Conservation (phyloP, 257 asterid genomes). For the Solanum tarijense region DNA sequence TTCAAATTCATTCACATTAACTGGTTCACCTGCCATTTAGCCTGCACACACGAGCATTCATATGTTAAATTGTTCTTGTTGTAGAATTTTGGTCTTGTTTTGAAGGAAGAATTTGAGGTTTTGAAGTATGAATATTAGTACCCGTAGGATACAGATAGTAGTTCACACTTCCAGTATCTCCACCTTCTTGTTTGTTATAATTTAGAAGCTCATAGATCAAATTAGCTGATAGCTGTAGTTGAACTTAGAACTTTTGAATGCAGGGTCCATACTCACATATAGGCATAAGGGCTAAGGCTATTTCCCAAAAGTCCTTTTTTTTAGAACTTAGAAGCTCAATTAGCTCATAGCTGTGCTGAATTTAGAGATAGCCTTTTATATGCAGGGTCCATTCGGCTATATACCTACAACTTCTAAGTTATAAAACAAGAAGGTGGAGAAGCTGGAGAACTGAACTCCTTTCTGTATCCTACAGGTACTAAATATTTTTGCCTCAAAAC, state of each 20-base stretch:
- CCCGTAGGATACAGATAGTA: background rate
- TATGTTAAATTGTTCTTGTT: background rate
- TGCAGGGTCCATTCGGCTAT: background rate
- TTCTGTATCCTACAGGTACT: background rate
- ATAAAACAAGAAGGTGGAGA: background rate
- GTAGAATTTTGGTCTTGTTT: background rate
- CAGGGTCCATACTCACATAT: background rate
- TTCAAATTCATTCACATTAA: slow-evolving; percentile 35
- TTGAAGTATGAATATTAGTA: background rate
- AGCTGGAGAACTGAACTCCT: background rate
- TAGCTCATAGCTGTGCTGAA: background rate
- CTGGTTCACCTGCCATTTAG: slow-evolving; percentile 37
- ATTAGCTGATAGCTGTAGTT: background rate
- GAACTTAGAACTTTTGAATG: background rate
- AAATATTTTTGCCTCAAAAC: background rate
- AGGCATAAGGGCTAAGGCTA: background rate
- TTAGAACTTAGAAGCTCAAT: background rate
- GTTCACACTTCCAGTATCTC: background rate
- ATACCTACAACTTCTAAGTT: background rate
- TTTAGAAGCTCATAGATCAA: background rate
- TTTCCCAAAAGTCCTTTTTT: background rate
- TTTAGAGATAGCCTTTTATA: background rate
- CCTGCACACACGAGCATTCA: slow-evolving; percentile 4
- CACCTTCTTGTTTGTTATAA: background rate
- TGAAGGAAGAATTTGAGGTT: background rate